phyloP scores from a whole-genome alignment of 331 rosid genomes.

The Malus hybrid region DNA sequence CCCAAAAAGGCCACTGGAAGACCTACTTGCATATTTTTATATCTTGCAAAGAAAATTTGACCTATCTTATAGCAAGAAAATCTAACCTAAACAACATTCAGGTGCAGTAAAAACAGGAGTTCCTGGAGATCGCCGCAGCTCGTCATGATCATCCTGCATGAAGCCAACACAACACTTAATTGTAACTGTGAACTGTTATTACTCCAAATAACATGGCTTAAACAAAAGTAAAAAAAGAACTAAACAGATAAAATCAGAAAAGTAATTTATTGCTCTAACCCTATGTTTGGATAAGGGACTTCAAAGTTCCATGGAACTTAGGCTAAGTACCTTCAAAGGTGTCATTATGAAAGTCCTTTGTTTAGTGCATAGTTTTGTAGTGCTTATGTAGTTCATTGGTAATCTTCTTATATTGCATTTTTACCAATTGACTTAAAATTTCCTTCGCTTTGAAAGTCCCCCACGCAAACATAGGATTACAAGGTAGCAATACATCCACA shows the following conservation, averaged over 20 bases:
- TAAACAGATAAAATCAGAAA: neutral
- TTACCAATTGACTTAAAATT: too few relatives aligned
- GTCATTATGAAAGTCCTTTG: too few relatives aligned
- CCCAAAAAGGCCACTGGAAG: neutral
- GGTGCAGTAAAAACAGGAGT: slow-evolving; percentile 99
- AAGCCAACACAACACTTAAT: slow-evolving; percentile 1
- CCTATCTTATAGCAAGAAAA: slow-evolving; percentile 30
- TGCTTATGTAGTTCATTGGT: too few relatives aligned
- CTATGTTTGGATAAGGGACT: too few relatives aligned
- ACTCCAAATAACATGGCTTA: neutral
- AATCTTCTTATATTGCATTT: too few relatives aligned
- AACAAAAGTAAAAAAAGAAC: neutral
- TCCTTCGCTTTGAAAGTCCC: too few relatives aligned
- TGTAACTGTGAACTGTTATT: neutral
- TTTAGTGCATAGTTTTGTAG: too few relatives aligned
- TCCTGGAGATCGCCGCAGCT: slow-evolving; percentile 96
- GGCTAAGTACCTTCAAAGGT: too few relatives aligned
- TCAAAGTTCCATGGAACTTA: too few relatives aligned
- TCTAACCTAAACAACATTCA: slow-evolving; percentile 81
- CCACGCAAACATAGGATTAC: too few relatives aligned
- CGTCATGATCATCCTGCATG: slow-evolving; percentile 82
- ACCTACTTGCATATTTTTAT: neutral
- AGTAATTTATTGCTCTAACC: neutral
- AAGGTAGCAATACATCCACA: neutral
- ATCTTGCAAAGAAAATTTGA: slow-evolving; percentile 16